phyloP scores from a whole-genome alignment of 1,284 basidiomycete species.

The Sporisorium reilianum region DNA sequence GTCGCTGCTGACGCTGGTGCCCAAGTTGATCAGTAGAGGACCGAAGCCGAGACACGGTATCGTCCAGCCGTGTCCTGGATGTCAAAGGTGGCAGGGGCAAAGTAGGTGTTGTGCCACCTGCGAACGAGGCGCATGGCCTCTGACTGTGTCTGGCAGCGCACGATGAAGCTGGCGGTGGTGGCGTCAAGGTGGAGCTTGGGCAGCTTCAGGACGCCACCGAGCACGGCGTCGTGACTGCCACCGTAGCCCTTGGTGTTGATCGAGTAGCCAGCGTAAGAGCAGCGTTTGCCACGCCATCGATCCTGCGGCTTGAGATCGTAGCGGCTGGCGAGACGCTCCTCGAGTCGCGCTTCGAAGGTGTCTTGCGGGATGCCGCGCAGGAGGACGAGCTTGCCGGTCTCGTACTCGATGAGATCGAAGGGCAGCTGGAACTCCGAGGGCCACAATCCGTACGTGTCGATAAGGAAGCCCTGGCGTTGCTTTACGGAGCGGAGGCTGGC shows the following conservation, averaged over 20 bases:
- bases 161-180: conserved; percentile 40
- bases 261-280: conserved; percentile 14
- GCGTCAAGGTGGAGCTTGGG: conserved; percentile 34
- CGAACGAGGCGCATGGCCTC: conserved; percentile 56
- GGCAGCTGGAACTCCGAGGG: conserved; percentile 22
- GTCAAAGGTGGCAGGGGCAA: conserved; percentile 50
- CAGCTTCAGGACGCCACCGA: conserved; percentile 38
- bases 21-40: conserved; percentile 38
- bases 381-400: conserved; percentile 47
- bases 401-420: conserved; percentile 47
- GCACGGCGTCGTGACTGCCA: conserved; percentile 32
- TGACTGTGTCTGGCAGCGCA: conserved; percentile 32
- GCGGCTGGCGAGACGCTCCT: conserved; percentile 40
- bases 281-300: conserved; percentile 35
- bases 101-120: conserved; percentile 60
- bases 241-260: conserved; percentile 23
- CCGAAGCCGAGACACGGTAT: conserved; percentile 52
- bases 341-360: conserved; percentile 51
- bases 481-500: conserved; percentile 8
- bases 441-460: conserved; percentile 18
- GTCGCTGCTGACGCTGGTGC: neutral
- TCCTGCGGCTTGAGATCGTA: conserved; percentile 47
- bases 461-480: conserved; percentile 2
- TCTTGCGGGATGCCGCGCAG: conserved; percentile 49
- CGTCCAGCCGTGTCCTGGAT: conserved; percentile 55